A percentile compares a stretch with the other conserved stretches of the same genome.
Conservation (phyloP, 1,139 yeast species). For the Pichia sp. region DNA sequence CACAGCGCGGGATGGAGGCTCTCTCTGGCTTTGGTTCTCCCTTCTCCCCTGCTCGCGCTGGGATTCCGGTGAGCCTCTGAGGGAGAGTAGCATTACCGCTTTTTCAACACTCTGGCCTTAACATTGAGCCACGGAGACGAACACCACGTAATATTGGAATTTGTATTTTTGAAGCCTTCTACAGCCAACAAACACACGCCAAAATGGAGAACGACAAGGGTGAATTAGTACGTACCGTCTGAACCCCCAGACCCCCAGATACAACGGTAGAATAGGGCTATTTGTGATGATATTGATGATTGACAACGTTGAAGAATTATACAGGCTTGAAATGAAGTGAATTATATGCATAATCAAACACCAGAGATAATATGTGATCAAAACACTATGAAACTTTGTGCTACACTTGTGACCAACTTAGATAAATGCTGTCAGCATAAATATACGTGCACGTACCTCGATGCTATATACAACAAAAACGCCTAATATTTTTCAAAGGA, state of each 20-base stretch:
- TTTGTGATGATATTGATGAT: too few species aligned
- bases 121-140: too few species aligned
- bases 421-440: not conserved
- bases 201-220: conserved; percentile 99
- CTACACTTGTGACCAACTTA: too few species aligned
- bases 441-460: not conserved
- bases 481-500: too few species aligned
- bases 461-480: too few species aligned
- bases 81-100: not conserved
- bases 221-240: conserved; percentile 76
- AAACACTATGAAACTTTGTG: not conserved
- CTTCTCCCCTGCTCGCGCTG: not conserved
- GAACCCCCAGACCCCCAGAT: not conserved
- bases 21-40: too few species aligned
- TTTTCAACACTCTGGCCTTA: not conserved
- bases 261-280: too few species aligned
- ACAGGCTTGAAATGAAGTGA: not conserved
- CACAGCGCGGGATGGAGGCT: not conserved
- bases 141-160: too few species aligned
- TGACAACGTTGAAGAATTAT: too few species aligned
- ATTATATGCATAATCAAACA: not conserved
- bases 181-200: too few species aligned
- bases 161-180: too few species aligned
- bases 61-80: not conserved
- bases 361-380: not conserved